Base-by-base conservation (phyloP, 2,329 filamentous ascomycete genomes). In the Fusarium sp. region DNA sequence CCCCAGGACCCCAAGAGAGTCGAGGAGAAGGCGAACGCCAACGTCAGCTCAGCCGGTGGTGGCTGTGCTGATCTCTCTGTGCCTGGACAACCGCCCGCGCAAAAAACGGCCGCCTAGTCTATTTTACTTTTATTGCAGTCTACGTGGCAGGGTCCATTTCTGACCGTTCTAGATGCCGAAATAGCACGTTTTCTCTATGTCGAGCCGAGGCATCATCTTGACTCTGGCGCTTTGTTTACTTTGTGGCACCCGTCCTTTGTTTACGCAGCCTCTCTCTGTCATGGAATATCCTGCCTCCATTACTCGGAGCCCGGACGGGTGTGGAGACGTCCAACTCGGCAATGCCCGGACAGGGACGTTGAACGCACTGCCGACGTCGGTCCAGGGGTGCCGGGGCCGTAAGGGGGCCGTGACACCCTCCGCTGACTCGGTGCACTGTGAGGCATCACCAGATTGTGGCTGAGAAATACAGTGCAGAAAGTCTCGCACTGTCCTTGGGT, bases 1-100 rank as follows among this genome's bases (percentile, higher is more conserved):
- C 19, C 19, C 39, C 36, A 13, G 11, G 22, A 25, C 19, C 19
- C 39, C 36, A 13, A n/a, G 22, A 25, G 38, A 51, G 11, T n/a
- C 32, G 34, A 38, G 42, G 24, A 35, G 5, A 42, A 46, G 45
- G 39, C 34, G 32, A 42, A 66, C 43, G 65, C 56, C 52, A 71
- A 70, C 68, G 68, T 70, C 68, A 70, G 68, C 68, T 59, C 66
- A 70, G 59, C 56, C 45, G 58, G 68, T 51, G 68, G 64, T 55
- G 64, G 64, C 61, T 65, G 64, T 65, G 55, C 47, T 25, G 38
- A 12, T 34, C 5, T n/a, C 10, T 34, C 57, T 60, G 57, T 60
- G 57, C 55, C 43, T 26, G 22, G 49, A 19, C 19, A 19, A 19
- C 32, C 45, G 32, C 15, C 32, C 45, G 32, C 15, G 11, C 5